Evolutionary conservation across 495 filamentous ascomycete species (phyloP), one percentile per base, ranked within the genome.

Genomic region (Platismatia glauca): DNA sequence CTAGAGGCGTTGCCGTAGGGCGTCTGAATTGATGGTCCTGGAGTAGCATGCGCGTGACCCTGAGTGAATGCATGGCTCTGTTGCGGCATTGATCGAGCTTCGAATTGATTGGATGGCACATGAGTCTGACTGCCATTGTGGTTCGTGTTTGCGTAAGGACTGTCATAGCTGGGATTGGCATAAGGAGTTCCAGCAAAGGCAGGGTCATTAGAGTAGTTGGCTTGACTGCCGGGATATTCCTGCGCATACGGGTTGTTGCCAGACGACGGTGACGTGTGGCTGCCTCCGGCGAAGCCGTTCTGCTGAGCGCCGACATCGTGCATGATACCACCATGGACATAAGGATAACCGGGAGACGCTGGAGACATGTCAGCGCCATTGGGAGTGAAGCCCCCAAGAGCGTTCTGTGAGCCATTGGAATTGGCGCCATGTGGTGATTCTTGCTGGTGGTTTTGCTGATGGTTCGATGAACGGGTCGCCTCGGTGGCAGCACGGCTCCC

Each of bases 401-500:
- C 52, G 27, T 56, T 62, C 50, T 62, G 48, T 41, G 60, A 55
- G 29, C 38, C 20, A 22, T 22, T 56, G 16, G 38, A 39, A 18
- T 46, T 46, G 52, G 20, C 24, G 7, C 50, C 59, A 29, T 44
- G 56, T 0, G 50, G 8, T 41, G 53, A 53, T 53, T 4, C 50
- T 53, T 34, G 48, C 48, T 52, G n/a, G n/a, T n/a, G n/a, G n/a
- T n/a, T n/a, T n/a, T n/a, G n/a, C n/a, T n/a, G 27, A 33, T 53
- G 50, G 27, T 53, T 53, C 16, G 50, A 31, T 20, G 50, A 33
- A 56, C 22, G 39, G 4, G 35, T 13, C 4, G n/a, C 38, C 35
- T 39, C 37, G 67, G 64, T 75, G 73, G 68, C 71, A 72, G 63
- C 75, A 29, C 48, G 55, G 35, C 24, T 55, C 16, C 58, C 63